A percentile compares a stretch with the other conserved stretches of the same genome.
These are phyloP conservation scores for Amanita thiersii DNA, from an alignment of 768 basidiomycete genomes.

Conservation along the genomic window DNA sequence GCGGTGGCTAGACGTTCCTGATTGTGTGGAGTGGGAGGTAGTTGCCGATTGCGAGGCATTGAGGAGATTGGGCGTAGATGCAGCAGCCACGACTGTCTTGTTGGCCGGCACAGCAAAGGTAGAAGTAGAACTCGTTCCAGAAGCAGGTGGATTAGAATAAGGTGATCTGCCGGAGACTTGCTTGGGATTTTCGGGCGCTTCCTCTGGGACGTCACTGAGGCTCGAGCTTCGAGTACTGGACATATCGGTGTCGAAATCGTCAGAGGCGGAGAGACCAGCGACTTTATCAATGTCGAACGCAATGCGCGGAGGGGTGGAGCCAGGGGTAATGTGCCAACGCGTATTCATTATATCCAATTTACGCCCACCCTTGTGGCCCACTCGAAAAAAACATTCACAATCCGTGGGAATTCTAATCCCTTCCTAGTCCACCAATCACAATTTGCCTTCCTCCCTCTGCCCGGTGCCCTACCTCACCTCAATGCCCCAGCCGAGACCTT, in stretches of 20 bases:
- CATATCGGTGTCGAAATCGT: conserved; percentile 16
- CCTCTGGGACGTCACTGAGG: conserved; percentile 27
- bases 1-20: conserved; percentile 4
- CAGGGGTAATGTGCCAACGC: conserved; percentile 4
- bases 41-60: conserved; percentile 1
- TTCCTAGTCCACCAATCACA: too few species aligned
- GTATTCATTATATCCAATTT: conserved; percentile 7
- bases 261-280: conserved; percentile 7
- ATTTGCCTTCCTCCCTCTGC: too few species aligned
- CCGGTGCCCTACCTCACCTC: too few species aligned
- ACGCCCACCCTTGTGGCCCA: too few species aligned
- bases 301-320: conserved; percentile 4
- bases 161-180: conserved; percentile 11
- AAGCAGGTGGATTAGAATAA: conserved; percentile 6
- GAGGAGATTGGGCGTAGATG: not conserved
- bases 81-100: conserved; percentile 5
- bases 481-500: too few species aligned
- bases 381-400: too few species aligned
- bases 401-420: too few species aligned
- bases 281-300: conserved; percentile 10
- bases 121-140: conserved; percentile 10
- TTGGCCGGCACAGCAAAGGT: conserved; percentile 4
- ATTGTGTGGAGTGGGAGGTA: not conserved
- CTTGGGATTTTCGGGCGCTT: conserved; percentile 15
- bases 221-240: conserved; percentile 15